A percentile compares a stretch with the other conserved stretches of the same genome.
phyloP scores from a whole-genome alignment of 1,139 yeast species.

The Yamadazyma siamensis region DNA sequence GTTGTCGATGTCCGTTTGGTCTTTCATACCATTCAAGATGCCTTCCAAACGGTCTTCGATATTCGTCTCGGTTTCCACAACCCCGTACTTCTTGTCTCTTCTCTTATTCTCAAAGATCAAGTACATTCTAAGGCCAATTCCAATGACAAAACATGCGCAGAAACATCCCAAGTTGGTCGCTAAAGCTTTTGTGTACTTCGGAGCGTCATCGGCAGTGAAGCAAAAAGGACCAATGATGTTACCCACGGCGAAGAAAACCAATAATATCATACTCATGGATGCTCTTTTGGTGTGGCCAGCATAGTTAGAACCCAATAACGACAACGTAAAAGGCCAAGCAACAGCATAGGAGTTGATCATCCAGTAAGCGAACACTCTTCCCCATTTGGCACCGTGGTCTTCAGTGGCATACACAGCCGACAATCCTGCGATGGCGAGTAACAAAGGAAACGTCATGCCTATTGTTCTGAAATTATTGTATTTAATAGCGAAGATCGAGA shows the following conservation, averaged over 20 bases:
- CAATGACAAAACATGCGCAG: constrained; percentile 13
- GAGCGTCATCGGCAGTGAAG: constrained; percentile 21
- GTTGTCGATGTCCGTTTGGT: constrained; percentile 30
- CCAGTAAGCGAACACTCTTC: constrained; percentile 26
- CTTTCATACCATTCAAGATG: constrained; percentile 30
- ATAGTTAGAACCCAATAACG: constrained; percentile 22
- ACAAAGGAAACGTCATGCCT: constrained; percentile 32
- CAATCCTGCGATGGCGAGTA: constrained; percentile 16
- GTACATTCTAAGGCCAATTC: constrained; percentile 10
- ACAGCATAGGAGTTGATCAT: constrained; percentile 20
- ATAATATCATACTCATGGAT: constrained; percentile 20
- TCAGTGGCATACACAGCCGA: constrained; percentile 12
- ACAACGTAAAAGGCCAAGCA: constrained; percentile 20
- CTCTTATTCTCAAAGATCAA: constrained; percentile 19
- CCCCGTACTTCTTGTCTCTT: constrained; percentile 17
- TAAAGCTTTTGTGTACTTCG: constrained; percentile 24
- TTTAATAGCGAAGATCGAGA: constrained; percentile 14
- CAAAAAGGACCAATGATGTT: constrained; percentile 26
- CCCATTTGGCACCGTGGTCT: constrained; percentile 6
- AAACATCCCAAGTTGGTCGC: constrained; percentile 17
- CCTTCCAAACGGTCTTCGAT: constrained; percentile 20
- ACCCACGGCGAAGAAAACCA: constrained; percentile 20
- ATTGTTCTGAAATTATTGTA: constrained; percentile 11
- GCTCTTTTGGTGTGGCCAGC: constrained; percentile 24
- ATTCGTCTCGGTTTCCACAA: constrained; percentile 6